These are phyloP conservation scores for Pleurotus sapidus DNA, from an alignment of 768 basidiomycete genomes.

Conservation along the genomic window DNA sequence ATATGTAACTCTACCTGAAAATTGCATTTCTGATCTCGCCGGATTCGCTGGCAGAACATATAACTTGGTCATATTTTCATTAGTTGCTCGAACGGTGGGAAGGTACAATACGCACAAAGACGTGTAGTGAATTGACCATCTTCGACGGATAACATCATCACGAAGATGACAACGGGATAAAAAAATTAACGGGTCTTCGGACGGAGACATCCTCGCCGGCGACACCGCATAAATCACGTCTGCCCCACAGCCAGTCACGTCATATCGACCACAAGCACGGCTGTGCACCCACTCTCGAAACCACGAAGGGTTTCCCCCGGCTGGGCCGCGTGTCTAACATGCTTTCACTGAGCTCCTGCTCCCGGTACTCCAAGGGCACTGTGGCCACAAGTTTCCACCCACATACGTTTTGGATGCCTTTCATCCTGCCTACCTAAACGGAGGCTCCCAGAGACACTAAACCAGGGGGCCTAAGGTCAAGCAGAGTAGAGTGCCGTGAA, in stretches of 20 bases:
- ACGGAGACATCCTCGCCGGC: slow-evolving; percentile 7
- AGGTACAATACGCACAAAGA: too few species aligned
- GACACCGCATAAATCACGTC: slow-evolving; percentile 11
- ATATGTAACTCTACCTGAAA: too few species aligned
- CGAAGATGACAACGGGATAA: slow-evolving; percentile 15
- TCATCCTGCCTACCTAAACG: slow-evolving; percentile 19
- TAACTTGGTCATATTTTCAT: too few species aligned
- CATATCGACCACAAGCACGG: slow-evolving; percentile 10
- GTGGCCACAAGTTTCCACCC: slow-evolving; percentile 27
- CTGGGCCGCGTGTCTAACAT: slow-evolving; percentile 24
- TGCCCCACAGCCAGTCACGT: slow-evolving; percentile 10
- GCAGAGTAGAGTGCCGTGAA: neutral
- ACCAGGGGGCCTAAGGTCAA: neutral
- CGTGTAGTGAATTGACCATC: too few species aligned
- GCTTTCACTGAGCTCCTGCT: slow-evolving; percentile 34
- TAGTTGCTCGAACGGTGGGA: too few species aligned
- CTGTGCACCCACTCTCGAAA: slow-evolving; percentile 37
- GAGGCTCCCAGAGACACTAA: neutral
- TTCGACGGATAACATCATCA: slow-evolving; percentile 12
- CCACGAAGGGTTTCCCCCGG: slow-evolving; percentile 35
- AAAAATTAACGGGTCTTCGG: slow-evolving; percentile 21
- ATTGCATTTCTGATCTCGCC: too few species aligned
- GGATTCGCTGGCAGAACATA: too few species aligned
- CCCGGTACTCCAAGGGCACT: slow-evolving; percentile 28
- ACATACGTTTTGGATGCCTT: slow-evolving; percentile 11